A percentile compares a stretch with the other conserved stretches of the same genome.
Conservation (phyloP, 2,329 filamentous ascomycete species). For the Cladorrhinum sp. region DNA sequence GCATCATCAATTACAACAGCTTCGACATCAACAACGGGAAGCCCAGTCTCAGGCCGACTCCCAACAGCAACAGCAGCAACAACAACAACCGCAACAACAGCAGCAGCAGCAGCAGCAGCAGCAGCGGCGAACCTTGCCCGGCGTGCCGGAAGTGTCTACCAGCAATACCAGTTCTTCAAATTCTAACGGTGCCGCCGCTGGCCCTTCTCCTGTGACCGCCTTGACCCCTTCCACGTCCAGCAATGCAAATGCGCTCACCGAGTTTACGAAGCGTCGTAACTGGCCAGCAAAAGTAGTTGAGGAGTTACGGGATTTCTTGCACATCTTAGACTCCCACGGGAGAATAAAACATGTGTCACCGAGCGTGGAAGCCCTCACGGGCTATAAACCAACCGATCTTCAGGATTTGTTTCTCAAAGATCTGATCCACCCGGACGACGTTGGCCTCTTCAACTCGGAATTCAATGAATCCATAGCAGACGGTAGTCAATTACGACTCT, state of each 20-base stretch:
- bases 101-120: not conserved
- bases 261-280: conserved; percentile 62
- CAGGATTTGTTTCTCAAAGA: conserved; percentile 74
- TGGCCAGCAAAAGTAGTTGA: conserved; percentile 89
- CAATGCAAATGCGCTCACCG: conserved; percentile 47
- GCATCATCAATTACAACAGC: not conserved
- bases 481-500: conserved; percentile 75
- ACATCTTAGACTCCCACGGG: conserved; percentile 82
- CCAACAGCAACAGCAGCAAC: conserved; percentile 2
- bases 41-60: too few species aligned
- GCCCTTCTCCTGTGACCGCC: conserved; percentile 42
- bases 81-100: not conserved
- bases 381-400: conserved; percentile 69
- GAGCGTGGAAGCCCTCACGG: conserved; percentile 70
- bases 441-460: conserved; percentile 77
- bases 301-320: conserved; percentile 82
- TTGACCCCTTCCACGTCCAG: conserved; percentile 31
- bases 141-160: not conserved
- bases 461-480: conserved; percentile 85
- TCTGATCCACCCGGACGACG: conserved; percentile 82
- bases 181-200: conserved; percentile 36
- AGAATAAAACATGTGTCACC: conserved; percentile 84
- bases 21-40: not conserved
- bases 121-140: not conserved
- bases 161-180: not conserved